Conservation (phyloP, 805 yeast genomes). For the Starmerella ratchasimensis region DNA sequence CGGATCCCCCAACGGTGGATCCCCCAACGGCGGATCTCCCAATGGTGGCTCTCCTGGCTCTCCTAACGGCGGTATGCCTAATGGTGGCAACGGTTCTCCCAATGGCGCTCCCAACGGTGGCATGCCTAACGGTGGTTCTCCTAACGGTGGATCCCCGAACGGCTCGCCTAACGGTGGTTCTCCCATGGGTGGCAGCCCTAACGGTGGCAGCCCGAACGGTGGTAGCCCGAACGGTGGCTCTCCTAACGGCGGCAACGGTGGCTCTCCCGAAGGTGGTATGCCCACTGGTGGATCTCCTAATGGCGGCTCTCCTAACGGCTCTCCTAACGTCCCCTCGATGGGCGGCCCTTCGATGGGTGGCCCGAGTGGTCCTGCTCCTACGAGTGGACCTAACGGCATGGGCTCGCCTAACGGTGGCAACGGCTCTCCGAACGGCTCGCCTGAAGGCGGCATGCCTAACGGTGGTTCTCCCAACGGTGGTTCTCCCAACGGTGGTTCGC, state of each 20-base stretch:
- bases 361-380: background rate
- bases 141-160: background rate
- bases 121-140: background rate
- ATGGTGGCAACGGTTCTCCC: no score
- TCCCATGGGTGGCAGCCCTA: no score
- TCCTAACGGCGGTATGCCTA: background rate
- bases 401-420: background rate
- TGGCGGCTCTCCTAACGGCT: background rate
- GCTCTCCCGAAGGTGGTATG: background rate
- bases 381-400: no score
- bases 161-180: slow-evolving; percentile 1
- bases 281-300: background rate
- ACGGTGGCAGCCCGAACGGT: no score
- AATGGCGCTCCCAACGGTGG: no score
- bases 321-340: background rate
- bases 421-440: background rate
- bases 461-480: background rate
- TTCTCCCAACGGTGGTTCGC: background rate
- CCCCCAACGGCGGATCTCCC: background rate
- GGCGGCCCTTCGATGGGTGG: background rate
- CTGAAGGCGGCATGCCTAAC: background rate
- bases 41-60: background rate
- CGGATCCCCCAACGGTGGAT: background rate
- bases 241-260: background rate
- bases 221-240: background rate